These are phyloP conservation scores for Cylindrodendrum hubeiense DNA, from an alignment of 2,329 filamentous ascomycete genomes.

Conservation along the genomic window DNA sequence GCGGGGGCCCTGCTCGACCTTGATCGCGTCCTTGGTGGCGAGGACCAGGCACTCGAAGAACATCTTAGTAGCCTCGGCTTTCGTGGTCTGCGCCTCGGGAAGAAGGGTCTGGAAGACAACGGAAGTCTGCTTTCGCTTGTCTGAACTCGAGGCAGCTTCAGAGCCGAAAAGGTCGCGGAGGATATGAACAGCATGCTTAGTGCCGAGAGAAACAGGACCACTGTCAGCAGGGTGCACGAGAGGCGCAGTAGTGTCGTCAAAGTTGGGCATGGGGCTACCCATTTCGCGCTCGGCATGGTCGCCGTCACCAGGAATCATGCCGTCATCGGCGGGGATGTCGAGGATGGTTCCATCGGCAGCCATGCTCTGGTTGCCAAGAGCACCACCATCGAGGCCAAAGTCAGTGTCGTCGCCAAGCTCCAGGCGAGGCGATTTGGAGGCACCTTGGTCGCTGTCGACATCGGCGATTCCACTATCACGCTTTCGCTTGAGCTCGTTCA, in stretches of 20 bases:
- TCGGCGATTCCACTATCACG: constrained; percentile 89
- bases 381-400: constrained; percentile 55
- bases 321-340: constrained; percentile 73
- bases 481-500: constrained; percentile 91
- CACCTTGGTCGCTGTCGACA: constrained; percentile 75
- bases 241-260: constrained; percentile 83
- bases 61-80: constrained; percentile 97
- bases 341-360: constrained; percentile 72
- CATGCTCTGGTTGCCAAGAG: constrained; percentile 65
- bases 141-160: constrained; percentile 75
- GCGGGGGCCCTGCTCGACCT: constrained; percentile 86
- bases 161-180: constrained; percentile 88
- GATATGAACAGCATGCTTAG: constrained; percentile 95
- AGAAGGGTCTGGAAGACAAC: constrained; percentile 94
- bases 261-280: constrained; percentile 67
- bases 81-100: constrained; percentile 83
- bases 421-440: constrained; percentile 76
- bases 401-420: constrained; percentile 77
- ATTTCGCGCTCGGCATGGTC: constrained; percentile 60
- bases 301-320: constrained; percentile 58
- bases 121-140: constrained; percentile 79
- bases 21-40: constrained; percentile 97
- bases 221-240: constrained; percentile 85
- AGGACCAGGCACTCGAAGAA: constrained; percentile 98
- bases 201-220: constrained; percentile 89